phyloP scores from a whole-genome alignment of 2,329 filamentous ascomycete genomes.

The Neonectria hederae region DNA sequence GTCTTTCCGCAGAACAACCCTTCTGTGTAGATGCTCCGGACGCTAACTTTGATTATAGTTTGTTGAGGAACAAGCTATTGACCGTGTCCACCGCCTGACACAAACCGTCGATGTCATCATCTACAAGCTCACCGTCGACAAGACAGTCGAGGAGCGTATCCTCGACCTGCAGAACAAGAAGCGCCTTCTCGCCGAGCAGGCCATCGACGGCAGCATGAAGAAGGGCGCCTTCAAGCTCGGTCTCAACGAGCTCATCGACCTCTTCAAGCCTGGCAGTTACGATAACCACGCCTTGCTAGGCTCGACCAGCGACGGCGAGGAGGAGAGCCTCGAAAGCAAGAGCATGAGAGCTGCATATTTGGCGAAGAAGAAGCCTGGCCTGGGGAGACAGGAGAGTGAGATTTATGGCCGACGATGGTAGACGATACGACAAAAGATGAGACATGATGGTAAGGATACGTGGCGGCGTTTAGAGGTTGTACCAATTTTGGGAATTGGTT shows the following conservation, averaged over 20 bases:
- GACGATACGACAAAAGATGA: conserved; percentile 1
- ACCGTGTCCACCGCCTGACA: conserved; percentile 97
- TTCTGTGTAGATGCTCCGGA: neutral
- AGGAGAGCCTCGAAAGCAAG: conserved; percentile 27
- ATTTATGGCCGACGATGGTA: conserved; percentile 56
- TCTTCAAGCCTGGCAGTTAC: conserved; percentile 76
- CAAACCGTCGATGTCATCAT: conserved; percentile 95
- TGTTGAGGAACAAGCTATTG: conserved; percentile 98
- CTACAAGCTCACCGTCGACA: conserved; percentile 89
- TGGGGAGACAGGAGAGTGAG: conserved; percentile 48
- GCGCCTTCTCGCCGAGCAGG: conserved; percentile 86
- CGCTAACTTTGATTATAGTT: conserved; percentile 63
- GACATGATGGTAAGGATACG: neutral
- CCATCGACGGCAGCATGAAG: conserved; percentile 83
- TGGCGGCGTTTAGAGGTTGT: conserved; percentile 9
- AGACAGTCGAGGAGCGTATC: conserved; percentile 93
- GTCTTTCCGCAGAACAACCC: conserved; percentile 41
- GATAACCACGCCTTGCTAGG: conserved; percentile 32
- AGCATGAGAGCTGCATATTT: conserved; percentile 36
- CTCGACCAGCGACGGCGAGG: conserved; percentile 29
- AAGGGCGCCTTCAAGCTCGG: conserved; percentile 82
- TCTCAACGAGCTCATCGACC: conserved; percentile 90
- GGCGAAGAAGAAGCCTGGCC: conserved; percentile 40
- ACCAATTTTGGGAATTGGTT: neutral
- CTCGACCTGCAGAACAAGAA: conserved; percentile 95